Evolutionary conservation across 805 yeast genomes (phyloP), one percentile per base, ranked within the genome.

Genomic region (Sugiyamaella floridensis): DNA sequence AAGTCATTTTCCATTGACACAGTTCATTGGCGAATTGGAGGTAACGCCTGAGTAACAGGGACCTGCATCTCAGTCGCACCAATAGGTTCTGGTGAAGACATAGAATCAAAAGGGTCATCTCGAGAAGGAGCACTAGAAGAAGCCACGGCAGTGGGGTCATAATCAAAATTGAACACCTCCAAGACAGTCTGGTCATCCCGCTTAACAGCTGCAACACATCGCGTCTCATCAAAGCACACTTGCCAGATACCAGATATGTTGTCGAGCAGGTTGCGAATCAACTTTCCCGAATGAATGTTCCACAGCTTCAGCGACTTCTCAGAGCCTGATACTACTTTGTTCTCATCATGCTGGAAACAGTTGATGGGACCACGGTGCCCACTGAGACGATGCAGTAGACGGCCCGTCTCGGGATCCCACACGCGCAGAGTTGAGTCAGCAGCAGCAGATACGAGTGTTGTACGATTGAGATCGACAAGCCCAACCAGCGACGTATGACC

Each of bases 401-500:
- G 72, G 43, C 86, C 80, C 8, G 83, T 78, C 26, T 80, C 80
- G 1, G 97, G 93, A 64, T 93, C 86, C 99, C 99, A 93, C 1
- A 92, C 84, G 49, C 97, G 77, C 43, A 93, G 75, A 0, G 97
- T 84, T 2, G 93, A 81, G 67, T 93, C 99, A 0, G 98, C 98
- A 1, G 97, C 98, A 0, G 97, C 99, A 45, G 95, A 85, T 1
- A 92, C 95, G 11, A 93, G 73, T 47, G 81, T 82, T 37, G 84
- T 81, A 22, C 85, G 82, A 5, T 89, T 82, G 8, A 90, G 76
- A 45, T 87, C 88, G 26, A 92, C 74, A 12, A 93, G 72, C 0
- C 98, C 99, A 14, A 93, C 99, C 18, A 93, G 71, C 11, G 92
- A 86, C 0, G 87, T 82, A 67, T 93, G 99, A 1, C 97, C 97